Percentiles rank a stretch among this genome's conserved stretches.
These are phyloP conservation scores for Fusarium nodosum DNA, from an alignment of 2,329 filamentous ascomycete genomes.

Conservation along the genomic window DNA sequence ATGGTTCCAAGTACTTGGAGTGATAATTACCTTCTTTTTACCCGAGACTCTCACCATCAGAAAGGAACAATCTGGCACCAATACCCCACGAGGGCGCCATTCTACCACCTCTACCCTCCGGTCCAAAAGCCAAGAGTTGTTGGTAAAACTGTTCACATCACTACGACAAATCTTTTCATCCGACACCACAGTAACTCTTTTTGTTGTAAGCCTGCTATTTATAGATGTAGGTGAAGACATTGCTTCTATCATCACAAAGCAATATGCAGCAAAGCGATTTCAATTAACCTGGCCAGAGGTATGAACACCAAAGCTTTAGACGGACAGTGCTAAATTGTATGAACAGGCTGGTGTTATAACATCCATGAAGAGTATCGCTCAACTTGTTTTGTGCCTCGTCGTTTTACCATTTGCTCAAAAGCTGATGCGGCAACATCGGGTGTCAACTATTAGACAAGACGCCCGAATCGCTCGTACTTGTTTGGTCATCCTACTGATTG, in stretches of 20 bases:
- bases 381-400: neutral
- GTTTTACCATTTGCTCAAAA: constrained; percentile 5
- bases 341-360: constrained; percentile 4
- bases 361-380: constrained; percentile 2
- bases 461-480: constrained; percentile 7
- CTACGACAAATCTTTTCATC: neutral
- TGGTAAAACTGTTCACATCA: neutral
- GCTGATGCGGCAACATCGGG: neutral
- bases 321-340: too few relatives aligned
- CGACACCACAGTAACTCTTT: neutral
- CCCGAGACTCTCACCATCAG: neutral
- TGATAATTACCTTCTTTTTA: neutral
- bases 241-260: constrained; percentile 4
- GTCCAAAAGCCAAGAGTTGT: neutral
- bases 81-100: too few relatives aligned
- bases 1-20: neutral
- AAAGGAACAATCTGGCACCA: neutral
- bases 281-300: constrained; percentile 9
- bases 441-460: constrained; percentile 3
- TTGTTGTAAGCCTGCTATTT: neutral
- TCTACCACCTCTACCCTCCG: too few relatives aligned
- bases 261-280: constrained; percentile 7
- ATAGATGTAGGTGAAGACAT: constrained; percentile 6
- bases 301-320: neutral
- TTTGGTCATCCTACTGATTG: neutral